A percentile compares a stretch with the other conserved stretches of the same genome.
These are phyloP conservation scores for Pyrrhoderma lamaoense DNA, from an alignment of 1,284 basidiomycete species.

Conservation along the genomic window DNA sequence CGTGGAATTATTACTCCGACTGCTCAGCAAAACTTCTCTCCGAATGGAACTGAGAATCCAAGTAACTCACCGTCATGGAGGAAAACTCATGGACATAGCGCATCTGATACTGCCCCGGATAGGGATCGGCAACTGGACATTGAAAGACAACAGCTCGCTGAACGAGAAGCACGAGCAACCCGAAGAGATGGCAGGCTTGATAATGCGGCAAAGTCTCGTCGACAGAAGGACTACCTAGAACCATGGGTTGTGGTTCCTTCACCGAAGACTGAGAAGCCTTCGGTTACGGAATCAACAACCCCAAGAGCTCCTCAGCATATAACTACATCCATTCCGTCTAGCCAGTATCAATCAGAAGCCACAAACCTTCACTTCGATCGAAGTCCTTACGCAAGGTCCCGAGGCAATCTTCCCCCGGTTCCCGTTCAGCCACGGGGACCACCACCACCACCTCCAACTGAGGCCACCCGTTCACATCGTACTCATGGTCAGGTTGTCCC, in stretches of 20 bases:
- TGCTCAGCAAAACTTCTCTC: slow-evolving; percentile 12
- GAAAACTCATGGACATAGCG: slow-evolving; percentile 35
- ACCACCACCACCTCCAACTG: slow-evolving; percentile 12
- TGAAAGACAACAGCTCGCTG: slow-evolving; percentile 26
- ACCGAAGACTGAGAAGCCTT: slow-evolving; percentile 27
- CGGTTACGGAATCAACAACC: slow-evolving; percentile 27
- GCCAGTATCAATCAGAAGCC: background rate
- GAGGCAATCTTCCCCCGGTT: slow-evolving; percentile 12
- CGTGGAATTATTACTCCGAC: background rate
- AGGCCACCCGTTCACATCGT: slow-evolving; percentile 2
- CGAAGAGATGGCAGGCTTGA: slow-evolving; percentile 14
- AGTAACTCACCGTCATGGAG: slow-evolving; percentile 25
- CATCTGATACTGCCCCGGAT: slow-evolving; percentile 43
- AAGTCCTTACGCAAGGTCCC: slow-evolving; percentile 6
- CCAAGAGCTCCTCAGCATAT: slow-evolving; percentile 14
- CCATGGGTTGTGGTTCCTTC: slow-evolving; percentile 40
- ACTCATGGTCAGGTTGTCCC: slow-evolving; percentile 12
- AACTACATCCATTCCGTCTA: slow-evolving; percentile 6
- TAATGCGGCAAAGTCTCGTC: slow-evolving; percentile 14
- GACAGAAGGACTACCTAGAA: slow-evolving; percentile 24
- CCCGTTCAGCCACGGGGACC: slow-evolving; percentile 12
- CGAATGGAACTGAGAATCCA: slow-evolving; percentile 31
- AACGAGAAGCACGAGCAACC: slow-evolving; percentile 27
- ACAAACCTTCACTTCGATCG: slow-evolving; percentile 3
- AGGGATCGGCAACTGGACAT: slow-evolving; percentile 33